These are phyloP conservation scores for Debaryomyces psychrophilus DNA, from an alignment of 1,139 yeast genomes.

Conservation along the genomic window DNA sequence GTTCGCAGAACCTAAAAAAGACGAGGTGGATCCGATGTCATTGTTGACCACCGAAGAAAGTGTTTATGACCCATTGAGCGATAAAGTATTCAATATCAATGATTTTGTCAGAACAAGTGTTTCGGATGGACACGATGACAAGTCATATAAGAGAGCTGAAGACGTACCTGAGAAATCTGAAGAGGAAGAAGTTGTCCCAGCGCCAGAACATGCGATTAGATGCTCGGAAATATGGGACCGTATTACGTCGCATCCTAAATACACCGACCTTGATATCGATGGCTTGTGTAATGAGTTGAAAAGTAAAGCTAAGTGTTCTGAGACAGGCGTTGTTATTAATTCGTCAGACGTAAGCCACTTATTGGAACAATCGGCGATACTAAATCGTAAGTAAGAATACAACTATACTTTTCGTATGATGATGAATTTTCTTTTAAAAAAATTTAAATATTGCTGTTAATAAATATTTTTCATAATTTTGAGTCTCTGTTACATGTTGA, in stretches of 20 bases:
- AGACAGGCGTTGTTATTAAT: slow-evolving; percentile 83
- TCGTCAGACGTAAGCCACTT: slow-evolving; percentile 75
- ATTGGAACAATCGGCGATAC: slow-evolving; percentile 44
- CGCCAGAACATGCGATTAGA: slow-evolving; percentile 45
- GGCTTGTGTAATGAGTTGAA: slow-evolving; percentile 88
- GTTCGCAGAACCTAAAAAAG: slow-evolving; percentile 15
- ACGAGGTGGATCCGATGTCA: slow-evolving; percentile 37
- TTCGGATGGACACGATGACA: slow-evolving; percentile 4
- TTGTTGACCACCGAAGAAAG: slow-evolving; percentile 63
- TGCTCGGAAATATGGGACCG: slow-evolving; percentile 98
- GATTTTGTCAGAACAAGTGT: slow-evolving; percentile 36
- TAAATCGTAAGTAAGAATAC: slow-evolving; percentile 14
- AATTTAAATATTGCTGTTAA: too few species aligned
- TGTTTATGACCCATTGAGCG: slow-evolving; percentile 62
- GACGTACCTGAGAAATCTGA: slow-evolving; percentile 14
- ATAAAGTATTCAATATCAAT: slow-evolving; percentile 38
- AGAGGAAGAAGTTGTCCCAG: slow-evolving; percentile 33
- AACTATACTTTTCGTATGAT: background rate
- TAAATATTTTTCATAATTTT: background rate
- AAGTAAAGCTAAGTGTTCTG: slow-evolving; percentile 94
- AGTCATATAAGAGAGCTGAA: background rate
- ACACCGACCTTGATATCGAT: slow-evolving; percentile 90
- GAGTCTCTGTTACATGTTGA: background rate
- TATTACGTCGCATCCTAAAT: slow-evolving; percentile 89
- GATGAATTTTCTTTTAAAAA: too few species aligned